Evolutionary conservation across 176 grass and related monocot species (phyloP), one percentile per base, ranked within the genome.

Genomic region (Canna indica): DNA sequence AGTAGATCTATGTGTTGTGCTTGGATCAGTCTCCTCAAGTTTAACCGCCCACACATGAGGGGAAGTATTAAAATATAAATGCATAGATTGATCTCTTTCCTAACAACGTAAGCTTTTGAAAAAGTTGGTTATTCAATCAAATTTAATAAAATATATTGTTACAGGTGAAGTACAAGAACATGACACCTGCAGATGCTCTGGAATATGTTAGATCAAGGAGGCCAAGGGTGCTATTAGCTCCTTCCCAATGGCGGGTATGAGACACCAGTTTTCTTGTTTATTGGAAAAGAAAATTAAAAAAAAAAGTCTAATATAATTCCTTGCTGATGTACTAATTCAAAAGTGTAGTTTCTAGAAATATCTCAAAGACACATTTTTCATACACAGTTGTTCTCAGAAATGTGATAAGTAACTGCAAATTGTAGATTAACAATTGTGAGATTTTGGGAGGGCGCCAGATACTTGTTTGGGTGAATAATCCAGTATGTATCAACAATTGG

Each of bases 81-180:
- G n/a, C n/a, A n/a, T n/a, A n/a, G n/a, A n/a, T n/a, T n/a, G n/a
- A n/a, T n/a, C n/a, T n/a, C n/a, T n/a, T n/a, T n/a, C n/a, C n/a
- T n/a, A n/a, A n/a, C n/a, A n/a, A n/a, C n/a, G n/a, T n/a, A n/a
- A n/a, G n/a, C n/a, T n/a, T n/a, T n/a, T n/a, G n/a, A n/a, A n/a
- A n/a, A n/a, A n/a, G n/a, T n/a, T n/a, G n/a, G n/a, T n/a, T n/a
- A n/a, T n/a, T n/a, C n/a, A n/a, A n/a, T n/a, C n/a, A n/a, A n/a
- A n/a, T n/a, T n/a, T n/a, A n/a, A n/a, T n/a, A n/a, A n/a, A n/a
- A n/a, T n/a, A n/a, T 11, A 33, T 64, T 84, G 73, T 67, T 34
- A 36, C 57, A 91, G 92, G 81, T 89, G 36, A 96, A 91, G 69
- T 87, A 87, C 77, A 96, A 91, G 71, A 82, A 89, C 73, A 96